Evolutionary conservation across 2,329 filamentous ascomycete genomes (phyloP).

Genomic region (Calonectria hawksworthii): DNA sequence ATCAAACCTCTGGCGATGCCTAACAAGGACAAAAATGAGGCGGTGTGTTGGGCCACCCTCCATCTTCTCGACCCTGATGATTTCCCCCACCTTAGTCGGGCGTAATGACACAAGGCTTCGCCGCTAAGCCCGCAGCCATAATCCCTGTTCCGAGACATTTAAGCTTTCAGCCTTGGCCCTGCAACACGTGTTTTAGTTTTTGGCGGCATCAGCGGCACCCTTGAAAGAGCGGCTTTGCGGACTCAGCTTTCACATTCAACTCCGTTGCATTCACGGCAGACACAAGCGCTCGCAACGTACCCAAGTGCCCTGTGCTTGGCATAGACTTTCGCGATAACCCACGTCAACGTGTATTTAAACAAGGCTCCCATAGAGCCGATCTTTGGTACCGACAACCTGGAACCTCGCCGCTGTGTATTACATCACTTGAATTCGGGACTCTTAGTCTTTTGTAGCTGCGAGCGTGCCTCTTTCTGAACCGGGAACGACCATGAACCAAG

Average conservation of each 20-base stretch:
- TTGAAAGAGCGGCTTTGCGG: background rate
- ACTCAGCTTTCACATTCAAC: background rate
- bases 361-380: constrained; percentile 9
- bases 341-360: constrained; percentile 13
- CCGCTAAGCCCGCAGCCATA: constrained; percentile 2
- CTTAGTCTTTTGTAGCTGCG: background rate
- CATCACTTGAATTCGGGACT: background rate
- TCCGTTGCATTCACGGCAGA: background rate
- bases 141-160: background rate
- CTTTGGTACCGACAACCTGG: constrained; percentile 8
- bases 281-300: background rate
- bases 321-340: constrained; percentile 8
- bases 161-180: constrained; percentile 1
- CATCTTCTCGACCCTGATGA: background rate
- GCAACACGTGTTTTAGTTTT: constrained; percentile 9
- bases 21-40: background rate
- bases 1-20: background rate
- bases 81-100: constrained; percentile 2
- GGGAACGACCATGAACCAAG: constrained; percentile 5
- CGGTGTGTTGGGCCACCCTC: background rate
- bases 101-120: background rate
- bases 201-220: constrained; percentile 1
- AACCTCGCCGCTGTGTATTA: background rate
- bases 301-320: constrained; percentile 6
- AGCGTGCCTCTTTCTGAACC: background rate